Percentiles rank a stretch among this genome's conserved stretches.
Conservation (phyloP, 495 filamentous ascomycete genomes). For the Elasticomyces elasticus region DNA sequence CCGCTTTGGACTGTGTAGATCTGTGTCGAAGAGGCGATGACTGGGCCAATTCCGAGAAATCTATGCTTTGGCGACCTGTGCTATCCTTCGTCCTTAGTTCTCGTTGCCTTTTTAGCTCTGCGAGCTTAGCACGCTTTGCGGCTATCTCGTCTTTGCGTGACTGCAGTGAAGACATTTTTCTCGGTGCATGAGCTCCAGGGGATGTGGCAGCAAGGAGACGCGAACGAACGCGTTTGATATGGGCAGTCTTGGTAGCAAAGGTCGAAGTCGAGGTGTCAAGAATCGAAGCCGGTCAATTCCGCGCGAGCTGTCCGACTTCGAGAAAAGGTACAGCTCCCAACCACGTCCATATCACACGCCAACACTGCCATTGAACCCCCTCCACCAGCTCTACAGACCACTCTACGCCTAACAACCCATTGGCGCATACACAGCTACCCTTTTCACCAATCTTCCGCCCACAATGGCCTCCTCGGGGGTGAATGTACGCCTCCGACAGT, state of each 20-base stretch:
- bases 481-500: slow-evolving; percentile 43
- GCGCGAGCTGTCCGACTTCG: neutral
- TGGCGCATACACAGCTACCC: neutral
- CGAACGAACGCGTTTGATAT: no score
- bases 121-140: slow-evolving; percentile 88
- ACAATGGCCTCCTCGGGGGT: slow-evolving; percentile 44
- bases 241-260: no score
- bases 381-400: neutral
- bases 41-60: slow-evolving; percentile 35
- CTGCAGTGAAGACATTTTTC: slow-evolving; percentile 13
- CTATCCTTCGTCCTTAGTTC: slow-evolving; percentile 67
- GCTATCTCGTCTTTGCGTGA: slow-evolving; percentile 80
- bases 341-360: slow-evolving; percentile 1
- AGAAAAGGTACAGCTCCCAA: slow-evolving; percentile 3
- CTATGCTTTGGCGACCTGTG: slow-evolving; percentile 51
- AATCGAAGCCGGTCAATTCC: no score
- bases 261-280: no score
- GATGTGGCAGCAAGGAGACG: no score
- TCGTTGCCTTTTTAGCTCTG: slow-evolving; percentile 85
- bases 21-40: slow-evolving; percentile 12
- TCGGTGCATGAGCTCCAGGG: neutral
- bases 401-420: neutral
- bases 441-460: neutral
- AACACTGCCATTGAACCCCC: slow-evolving; percentile 1
- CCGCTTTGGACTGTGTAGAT: slow-evolving; percentile 54